These are phyloP conservation scores for Solanum bulbocastanum DNA, from an alignment of 257 asterid species.

Conservation along the genomic window DNA sequence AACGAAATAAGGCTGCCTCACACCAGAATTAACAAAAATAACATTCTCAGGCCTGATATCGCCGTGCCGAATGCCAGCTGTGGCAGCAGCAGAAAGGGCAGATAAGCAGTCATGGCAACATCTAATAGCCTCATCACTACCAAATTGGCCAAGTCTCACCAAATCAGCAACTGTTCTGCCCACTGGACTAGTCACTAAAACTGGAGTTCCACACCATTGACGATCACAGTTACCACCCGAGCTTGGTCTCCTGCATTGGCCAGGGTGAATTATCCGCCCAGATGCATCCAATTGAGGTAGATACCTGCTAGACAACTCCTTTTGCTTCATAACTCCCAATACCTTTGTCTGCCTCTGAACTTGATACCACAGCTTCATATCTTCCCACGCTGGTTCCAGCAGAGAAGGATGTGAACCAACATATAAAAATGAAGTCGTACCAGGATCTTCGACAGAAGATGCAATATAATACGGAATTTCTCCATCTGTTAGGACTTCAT, in stretches of 20 bases:
- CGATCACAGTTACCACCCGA: conserved; percentile 58
- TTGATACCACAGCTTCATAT: conserved; percentile 90
- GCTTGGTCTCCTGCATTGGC: conserved; percentile 52
- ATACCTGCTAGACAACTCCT: conserved; percentile 71
- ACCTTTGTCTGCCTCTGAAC: conserved; percentile 98
- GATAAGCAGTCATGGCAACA: conserved; percentile 95
- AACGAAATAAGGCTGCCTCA: conserved; percentile 45
- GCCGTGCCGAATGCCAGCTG: conserved; percentile 90
- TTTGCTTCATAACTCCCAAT: conserved; percentile 67
- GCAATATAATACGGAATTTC: conserved; percentile 54
- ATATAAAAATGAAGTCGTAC: conserved; percentile 44
- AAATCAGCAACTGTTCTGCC: conserved; percentile 69
- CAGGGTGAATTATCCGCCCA: conserved; percentile 80
- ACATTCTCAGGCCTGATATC: conserved; percentile 87
- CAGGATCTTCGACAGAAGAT: conserved; percentile 54
- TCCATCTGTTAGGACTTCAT: conserved; percentile 55
- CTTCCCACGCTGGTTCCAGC: conserved; percentile 96
- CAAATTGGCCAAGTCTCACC: conserved; percentile 61
- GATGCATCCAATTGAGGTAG: conserved; percentile 69
- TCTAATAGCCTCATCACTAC: conserved; percentile 60
- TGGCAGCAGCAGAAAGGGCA: conserved; percentile 58
- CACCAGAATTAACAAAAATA: conserved; percentile 43
- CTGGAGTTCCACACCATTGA: conserved; percentile 86
- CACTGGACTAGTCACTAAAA: conserved; percentile 73
- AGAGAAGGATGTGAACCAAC: conserved; percentile 91